Conservation (phyloP, 2,329 filamentous ascomycete species). For the Cylindrodendrum hubeiense region DNA sequence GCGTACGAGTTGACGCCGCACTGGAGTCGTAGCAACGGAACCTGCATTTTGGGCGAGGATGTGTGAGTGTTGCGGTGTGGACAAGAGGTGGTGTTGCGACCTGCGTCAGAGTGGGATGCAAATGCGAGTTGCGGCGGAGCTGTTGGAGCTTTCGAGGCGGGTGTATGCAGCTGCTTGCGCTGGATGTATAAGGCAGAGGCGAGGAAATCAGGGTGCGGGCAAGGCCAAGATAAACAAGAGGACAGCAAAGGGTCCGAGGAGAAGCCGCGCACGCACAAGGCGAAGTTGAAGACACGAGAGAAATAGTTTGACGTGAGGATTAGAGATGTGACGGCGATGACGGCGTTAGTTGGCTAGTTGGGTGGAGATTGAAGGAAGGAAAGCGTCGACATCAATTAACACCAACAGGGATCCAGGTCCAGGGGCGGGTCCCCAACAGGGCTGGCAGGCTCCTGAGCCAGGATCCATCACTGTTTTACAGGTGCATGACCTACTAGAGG, state of each 20-base stretch:
- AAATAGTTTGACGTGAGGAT: not conserved
- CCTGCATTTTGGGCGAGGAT: slow-evolving; percentile 65
- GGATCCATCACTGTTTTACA: not conserved
- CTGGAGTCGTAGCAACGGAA: slow-evolving; percentile 86
- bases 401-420: not conserved
- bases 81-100: not conserved
- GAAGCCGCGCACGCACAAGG: not conserved
- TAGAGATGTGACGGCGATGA: not conserved
- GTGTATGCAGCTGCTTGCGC: not conserved
- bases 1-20: slow-evolving; percentile 98
- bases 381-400: not conserved
- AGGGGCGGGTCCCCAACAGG: not conserved
- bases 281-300: not conserved
- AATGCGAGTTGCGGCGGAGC: slow-evolving; percentile 19
- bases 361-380: not conserved
- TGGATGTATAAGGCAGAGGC: not conserved
- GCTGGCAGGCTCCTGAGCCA: not conserved
- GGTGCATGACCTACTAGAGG: not conserved
- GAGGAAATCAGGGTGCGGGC: not conserved
- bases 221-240: not conserved
- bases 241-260: not conserved
- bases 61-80: not conserved
- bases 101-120: not conserved
- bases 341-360: not conserved
- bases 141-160: not conserved